Percentiles rank a stretch among this genome's conserved stretches.
These are phyloP conservation scores for Arachnomyces sp. DNA, from an alignment of 2,329 filamentous ascomycete species.

Conservation along the genomic window DNA sequence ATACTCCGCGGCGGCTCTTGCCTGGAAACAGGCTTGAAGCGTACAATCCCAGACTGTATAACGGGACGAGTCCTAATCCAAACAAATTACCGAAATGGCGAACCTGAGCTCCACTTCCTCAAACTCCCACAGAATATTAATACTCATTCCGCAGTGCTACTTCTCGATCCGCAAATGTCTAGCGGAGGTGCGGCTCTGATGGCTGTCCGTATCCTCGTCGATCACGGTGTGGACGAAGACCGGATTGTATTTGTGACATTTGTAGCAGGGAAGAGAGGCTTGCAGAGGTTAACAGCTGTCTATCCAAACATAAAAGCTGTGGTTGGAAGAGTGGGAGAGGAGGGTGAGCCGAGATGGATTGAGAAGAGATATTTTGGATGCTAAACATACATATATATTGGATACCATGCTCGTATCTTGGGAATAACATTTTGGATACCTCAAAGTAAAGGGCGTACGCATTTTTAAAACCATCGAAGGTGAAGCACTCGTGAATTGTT, in stretches of 20 bases:
- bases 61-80: slow-evolving; percentile 87
- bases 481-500: no score
- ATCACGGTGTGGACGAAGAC: slow-evolving; percentile 79
- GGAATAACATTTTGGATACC: background rate
- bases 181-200: slow-evolving; percentile 80
- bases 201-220: slow-evolving; percentile 91
- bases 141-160: slow-evolving; percentile 69
- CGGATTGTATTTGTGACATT: slow-evolving; percentile 91
- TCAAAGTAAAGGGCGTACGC: background rate
- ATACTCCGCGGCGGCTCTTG: slow-evolving; percentile 83
- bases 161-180: slow-evolving; percentile 91
- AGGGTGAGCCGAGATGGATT: slow-evolving; percentile 81
- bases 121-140: slow-evolving; percentile 68
- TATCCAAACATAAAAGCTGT: slow-evolving; percentile 84
- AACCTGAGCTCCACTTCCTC: slow-evolving; percentile 87
- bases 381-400: slow-evolving; percentile 32
- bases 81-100: slow-evolving; percentile 73
- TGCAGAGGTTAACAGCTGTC: slow-evolving; percentile 79
- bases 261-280: slow-evolving; percentile 72
- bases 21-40: slow-evolving; percentile 77
- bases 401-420: background rate
- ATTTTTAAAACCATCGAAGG: no score
- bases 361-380: slow-evolving; percentile 88
- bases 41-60: slow-evolving; percentile 86
- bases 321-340: slow-evolving; percentile 71